These are phyloP conservation scores for Lobosporangium transversale DNA, from an alignment of 192 early-diverging fungal genomes.

Conservation along the genomic window DNA sequence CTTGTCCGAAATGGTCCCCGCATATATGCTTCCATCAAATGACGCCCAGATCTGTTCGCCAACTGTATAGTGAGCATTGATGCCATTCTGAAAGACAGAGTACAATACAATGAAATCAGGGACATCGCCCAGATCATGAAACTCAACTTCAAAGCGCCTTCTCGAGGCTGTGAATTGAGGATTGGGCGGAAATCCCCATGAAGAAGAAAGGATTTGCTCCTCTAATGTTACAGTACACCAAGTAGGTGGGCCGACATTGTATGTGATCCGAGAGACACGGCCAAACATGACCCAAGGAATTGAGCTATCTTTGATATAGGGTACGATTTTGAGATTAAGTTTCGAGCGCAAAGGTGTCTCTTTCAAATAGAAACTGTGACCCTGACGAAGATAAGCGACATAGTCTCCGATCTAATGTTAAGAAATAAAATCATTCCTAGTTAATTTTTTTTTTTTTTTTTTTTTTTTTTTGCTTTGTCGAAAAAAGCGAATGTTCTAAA, in stretches of 20 bases:
- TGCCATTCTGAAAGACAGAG: slow-evolving; percentile 65
- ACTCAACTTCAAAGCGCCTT: slow-evolving; percentile 65
- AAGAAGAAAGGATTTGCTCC: slow-evolving; percentile 53
- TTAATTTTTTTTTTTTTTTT: too few relatives aligned
- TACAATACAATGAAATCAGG: slow-evolving; percentile 79
- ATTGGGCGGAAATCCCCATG: slow-evolving; percentile 31
- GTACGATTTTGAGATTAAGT: slow-evolving; percentile 33
- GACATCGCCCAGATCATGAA: slow-evolving; percentile 73
- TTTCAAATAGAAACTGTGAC: slow-evolving; percentile 48
- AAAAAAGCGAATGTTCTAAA: too few relatives aligned
- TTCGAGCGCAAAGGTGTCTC: slow-evolving; percentile 46
- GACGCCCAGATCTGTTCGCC: slow-evolving; percentile 69
- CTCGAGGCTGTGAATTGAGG: slow-evolving; percentile 37
- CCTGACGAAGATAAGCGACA: slow-evolving; percentile 49
- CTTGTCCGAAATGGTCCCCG: slow-evolving; percentile 62
- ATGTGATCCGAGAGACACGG: slow-evolving; percentile 63
- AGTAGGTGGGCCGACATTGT: slow-evolving; percentile 75
- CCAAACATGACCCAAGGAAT: slow-evolving; percentile 63
- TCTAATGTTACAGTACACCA: slow-evolving; percentile 66
- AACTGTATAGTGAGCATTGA: slow-evolving; percentile 56
- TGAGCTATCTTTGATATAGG: slow-evolving; percentile 29
- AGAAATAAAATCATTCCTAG: too few relatives aligned
- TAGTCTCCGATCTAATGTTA: slow-evolving; percentile 51
- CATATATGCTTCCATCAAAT: slow-evolving; percentile 71
- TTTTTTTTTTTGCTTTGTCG: too few relatives aligned